Evolutionary conservation across 2,329 filamentous ascomycete genomes (phyloP), one percentile per base, ranked within the genome.

Genomic region (Ophiostoma fasciatum): DNA sequence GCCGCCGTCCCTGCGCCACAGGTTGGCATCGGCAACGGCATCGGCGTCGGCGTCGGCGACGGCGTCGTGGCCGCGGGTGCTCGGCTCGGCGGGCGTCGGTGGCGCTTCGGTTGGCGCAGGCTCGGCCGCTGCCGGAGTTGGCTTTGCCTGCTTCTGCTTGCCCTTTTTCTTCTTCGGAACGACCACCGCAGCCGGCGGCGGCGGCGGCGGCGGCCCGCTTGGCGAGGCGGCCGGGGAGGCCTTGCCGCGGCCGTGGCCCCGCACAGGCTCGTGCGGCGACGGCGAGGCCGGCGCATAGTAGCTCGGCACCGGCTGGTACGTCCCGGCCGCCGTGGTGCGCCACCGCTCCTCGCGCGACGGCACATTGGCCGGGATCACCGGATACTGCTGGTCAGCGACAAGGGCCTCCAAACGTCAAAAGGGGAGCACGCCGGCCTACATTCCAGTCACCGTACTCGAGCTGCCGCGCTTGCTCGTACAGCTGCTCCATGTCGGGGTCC

Each of bases 401-500:
- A 14, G 35, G 14, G 45, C n/a, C n/a, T n/a, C n/a, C 63, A 36
- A 60, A 51, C 40, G 31, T 33, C 5, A 14, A 26, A 17, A 5
- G 14, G 12, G 18, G 22, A 17, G 3, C 25, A 11, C 5, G 9
- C 14, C 13, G 9, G 74, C 82, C 66, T 61, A 88, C 83, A 57
- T 96, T 94, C 84, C 87, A 96, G 51, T 96, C 88, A 3, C 82
- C 82, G 53, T 77, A 87, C 49, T 87, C 81, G 4, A 88, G 58
- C 28, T 74, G 68, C 40, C 79, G 68, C 1, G 82, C 82, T 48
- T 73, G 78, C 17, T 64, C 64, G 46, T 82, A 88, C 5, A 87
- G 60, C 7, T 58, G 58, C 52, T 88, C 82, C 41, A 87, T 82
- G 28, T 82, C 78, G 0, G 66, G 53, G 48, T 87, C 79, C 21